Base-by-base conservation (phyloP, 2,329 filamentous ascomycete species). In the Harringtonia aguacate region DNA sequence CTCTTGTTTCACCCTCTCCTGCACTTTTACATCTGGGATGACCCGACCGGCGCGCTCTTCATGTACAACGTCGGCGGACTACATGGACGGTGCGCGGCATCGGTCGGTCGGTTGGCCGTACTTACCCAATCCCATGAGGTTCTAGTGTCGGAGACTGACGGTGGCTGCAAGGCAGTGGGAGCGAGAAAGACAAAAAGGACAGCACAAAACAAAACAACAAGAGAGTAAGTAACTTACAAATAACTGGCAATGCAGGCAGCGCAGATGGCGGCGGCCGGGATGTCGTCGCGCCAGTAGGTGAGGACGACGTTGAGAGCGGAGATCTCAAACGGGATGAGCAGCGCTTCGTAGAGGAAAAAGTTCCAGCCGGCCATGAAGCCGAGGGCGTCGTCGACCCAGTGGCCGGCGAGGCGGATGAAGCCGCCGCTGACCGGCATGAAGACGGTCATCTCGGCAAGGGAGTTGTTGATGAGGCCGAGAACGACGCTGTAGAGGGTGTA, bases 381-480 rank as follows among this genome's bases (percentile, higher is more conserved):
- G 18, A 77, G 64, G 10, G 78, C 68, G n/a, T 81, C 77, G 56
- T 83, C 79, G 10, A 77, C 75, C 73, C 77, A 83, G 51, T 77
- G 66, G 24, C 77, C 77, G 5, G 77, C 77, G 53, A 81, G 67
- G 47, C 79, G 75, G 50, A 83, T 72, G 55, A 81, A 82, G 3
- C 74, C 74, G 49, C 78, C 77, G 35, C 68, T 71, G 38, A 83
- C 69, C 21, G 79, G 79, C 67, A 79, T 77, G 49, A 72, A 73
- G 31, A 69, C 67, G 27, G 66, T 71, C 78, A 83, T 82, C 57
- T 83, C 79, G 12, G 79, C 78, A 47, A 81, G 66, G 49, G 69
- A 71, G 55, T 81, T 81, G 67, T 80, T 81, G 56, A 82, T 73
- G 38, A 78, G 62, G 21, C 64, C 77, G 47, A 82, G 65, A 44